These are phyloP conservation scores for Mycena galericulata DNA, from an alignment of 768 basidiomycete genomes.

Conservation along the genomic window DNA sequence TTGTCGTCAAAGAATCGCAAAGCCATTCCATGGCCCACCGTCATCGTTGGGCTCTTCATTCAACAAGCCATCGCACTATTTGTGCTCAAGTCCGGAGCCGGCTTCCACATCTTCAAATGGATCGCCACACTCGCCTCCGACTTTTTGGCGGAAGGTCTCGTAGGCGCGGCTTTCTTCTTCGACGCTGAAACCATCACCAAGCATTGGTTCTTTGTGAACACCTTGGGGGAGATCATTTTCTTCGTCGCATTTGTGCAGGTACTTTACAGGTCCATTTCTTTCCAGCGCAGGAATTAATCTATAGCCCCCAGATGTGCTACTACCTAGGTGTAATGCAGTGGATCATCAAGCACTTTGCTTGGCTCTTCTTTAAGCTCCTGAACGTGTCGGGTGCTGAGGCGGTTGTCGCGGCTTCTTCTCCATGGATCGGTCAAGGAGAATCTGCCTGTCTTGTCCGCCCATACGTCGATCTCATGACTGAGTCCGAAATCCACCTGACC, in stretches of 20 bases:
- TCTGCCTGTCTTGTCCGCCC: conserved; percentile 88
- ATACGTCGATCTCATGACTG: conserved; percentile 67
- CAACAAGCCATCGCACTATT: conserved; percentile 92
- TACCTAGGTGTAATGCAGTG: conserved; percentile 95
- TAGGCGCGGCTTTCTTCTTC: conserved; percentile 88
- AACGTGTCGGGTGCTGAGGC: conserved; percentile 95
- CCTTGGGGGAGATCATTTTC: conserved; percentile 86
- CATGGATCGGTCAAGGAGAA: conserved; percentile 92
- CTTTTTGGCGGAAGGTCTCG: conserved; percentile 75
- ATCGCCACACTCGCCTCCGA: conserved; percentile 85
- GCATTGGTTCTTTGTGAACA: conserved; percentile 90
- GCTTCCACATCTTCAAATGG: conserved; percentile 87
- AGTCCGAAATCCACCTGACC: conserved; percentile 52
- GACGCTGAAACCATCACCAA: conserved; percentile 70
- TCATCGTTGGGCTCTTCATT: conserved; percentile 86
- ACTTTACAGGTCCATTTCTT: background rate
- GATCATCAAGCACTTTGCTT: conserved; percentile 90
- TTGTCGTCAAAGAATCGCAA: conserved; percentile 70
- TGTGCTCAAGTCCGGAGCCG: conserved; percentile 87
- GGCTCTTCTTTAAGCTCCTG: conserved; percentile 94
- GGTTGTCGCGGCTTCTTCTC: conserved; percentile 91
- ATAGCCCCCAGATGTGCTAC: conserved; percentile 77
- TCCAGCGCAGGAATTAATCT: background rate
- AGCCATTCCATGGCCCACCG: conserved; percentile 86
- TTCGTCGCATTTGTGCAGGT: conserved; percentile 87